These are phyloP conservation scores for Penicillium psychrofluorescens DNA, from an alignment of 495 filamentous ascomycete species.

Conservation along the genomic window DNA sequence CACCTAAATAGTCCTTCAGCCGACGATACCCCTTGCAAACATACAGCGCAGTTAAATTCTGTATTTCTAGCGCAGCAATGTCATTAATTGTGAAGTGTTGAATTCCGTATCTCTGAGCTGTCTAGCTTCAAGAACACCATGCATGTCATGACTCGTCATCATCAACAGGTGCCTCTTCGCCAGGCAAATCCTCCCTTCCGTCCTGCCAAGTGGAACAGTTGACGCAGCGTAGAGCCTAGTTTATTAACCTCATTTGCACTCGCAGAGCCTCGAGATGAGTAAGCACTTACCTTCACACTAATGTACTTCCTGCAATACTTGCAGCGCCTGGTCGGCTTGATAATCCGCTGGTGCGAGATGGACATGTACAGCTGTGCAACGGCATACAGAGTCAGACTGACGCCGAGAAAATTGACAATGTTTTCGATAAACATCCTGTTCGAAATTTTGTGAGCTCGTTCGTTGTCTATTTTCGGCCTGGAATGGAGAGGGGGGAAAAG, in stretches of 20 bases:
- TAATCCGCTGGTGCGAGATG: constrained; percentile 55
- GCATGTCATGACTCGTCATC: not conserved
- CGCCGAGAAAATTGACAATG: constrained; percentile 55
- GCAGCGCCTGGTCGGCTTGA: constrained; percentile 64
- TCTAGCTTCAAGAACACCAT: too few relatives aligned
- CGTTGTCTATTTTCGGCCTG: not conserved
- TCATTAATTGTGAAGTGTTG: too few relatives aligned
- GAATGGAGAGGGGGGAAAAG: not conserved
- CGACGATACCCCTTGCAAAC: too few relatives aligned
- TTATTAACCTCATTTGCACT: not conserved
- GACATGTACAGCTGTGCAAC: constrained; percentile 60
- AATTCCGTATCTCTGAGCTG: too few relatives aligned
- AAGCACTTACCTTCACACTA: constrained; percentile 49
- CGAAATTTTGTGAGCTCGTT: not conserved
- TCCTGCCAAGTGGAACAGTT: constrained; percentile 75
- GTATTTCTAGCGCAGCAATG: too few relatives aligned
- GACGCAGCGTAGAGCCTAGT: constrained; percentile 54
- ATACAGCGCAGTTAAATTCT: too few relatives aligned
- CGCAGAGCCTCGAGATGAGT: not conserved
- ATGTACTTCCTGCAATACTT: constrained; percentile 64
- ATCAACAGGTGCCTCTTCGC: not conserved
- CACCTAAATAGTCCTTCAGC: not conserved
- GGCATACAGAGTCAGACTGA: constrained; percentile 58
- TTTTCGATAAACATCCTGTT: constrained; percentile 57
- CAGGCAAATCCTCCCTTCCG: constrained; percentile 54